Percentiles rank a stretch among this genome's conserved stretches.
These are phyloP conservation scores for Annulohypoxylon stygium DNA, from an alignment of 495 filamentous ascomycete genomes.

Conservation along the genomic window DNA sequence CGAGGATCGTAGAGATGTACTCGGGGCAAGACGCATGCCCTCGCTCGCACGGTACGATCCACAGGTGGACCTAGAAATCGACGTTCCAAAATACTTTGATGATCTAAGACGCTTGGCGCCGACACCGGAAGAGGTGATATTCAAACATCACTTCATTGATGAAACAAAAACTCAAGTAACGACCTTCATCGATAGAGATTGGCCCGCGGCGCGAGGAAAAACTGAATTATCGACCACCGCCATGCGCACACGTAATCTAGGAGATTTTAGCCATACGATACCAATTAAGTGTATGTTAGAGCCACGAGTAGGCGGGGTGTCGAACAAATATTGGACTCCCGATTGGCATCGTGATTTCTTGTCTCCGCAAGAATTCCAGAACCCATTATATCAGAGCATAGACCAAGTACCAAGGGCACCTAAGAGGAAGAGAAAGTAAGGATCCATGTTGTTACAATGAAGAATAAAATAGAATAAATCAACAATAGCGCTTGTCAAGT, in stretches of 20 bases:
- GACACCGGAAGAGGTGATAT: conserved; percentile 49
- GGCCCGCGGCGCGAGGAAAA: conserved; percentile 25
- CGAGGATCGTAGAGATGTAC: conserved; percentile 58
- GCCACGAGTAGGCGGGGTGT: conserved; percentile 26
- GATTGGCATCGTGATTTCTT: conserved; percentile 1
- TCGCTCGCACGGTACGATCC: conserved; percentile 50
- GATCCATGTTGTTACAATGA: neutral
- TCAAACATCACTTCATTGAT: conserved; percentile 32
- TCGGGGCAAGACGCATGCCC: conserved; percentile 59
- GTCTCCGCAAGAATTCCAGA: neutral
- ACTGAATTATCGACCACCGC: conserved; percentile 37
- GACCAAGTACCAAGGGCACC: neutral
- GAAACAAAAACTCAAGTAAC: neutral
- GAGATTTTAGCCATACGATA: no score
- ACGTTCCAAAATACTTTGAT: conserved; percentile 7
- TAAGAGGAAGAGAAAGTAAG: neutral
- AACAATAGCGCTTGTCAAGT: neutral
- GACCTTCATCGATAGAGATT: conserved; percentile 36
- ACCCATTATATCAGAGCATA: neutral
- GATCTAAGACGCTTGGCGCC: no score
- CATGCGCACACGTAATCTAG: neutral
- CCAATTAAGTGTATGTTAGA: conserved; percentile 29
- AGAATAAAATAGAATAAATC: neutral
- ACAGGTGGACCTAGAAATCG: conserved; percentile 10
- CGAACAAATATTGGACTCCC: no score